A percentile compares a stretch with the other conserved stretches of the same genome.
Evolutionary conservation across 139 green algal species (phyloP).

Genomic region (Edaphochlamys debaryana): DNA sequence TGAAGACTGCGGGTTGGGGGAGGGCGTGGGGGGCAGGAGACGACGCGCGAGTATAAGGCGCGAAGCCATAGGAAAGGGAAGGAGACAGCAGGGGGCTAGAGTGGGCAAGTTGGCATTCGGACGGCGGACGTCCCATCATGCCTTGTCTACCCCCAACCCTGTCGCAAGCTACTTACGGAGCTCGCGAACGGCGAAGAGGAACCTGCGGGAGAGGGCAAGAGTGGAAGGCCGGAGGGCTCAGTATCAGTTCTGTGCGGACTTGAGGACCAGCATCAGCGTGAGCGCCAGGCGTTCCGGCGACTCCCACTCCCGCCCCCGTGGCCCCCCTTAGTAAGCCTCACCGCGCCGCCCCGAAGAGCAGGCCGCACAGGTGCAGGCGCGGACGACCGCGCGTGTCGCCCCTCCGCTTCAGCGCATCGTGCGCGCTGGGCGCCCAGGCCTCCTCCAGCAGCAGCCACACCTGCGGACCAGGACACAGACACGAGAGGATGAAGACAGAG

Average conservation of each 20-base stretch:
- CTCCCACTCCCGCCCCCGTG: not conserved
- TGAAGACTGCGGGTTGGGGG: too few relatives aligned
- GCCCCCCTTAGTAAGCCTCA: not conserved
- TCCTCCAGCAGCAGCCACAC: conserved; percentile 34
- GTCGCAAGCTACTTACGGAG: too few relatives aligned
- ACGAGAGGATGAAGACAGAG: too few relatives aligned
- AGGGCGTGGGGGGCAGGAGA: too few relatives aligned
- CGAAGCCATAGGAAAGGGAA: too few relatives aligned
- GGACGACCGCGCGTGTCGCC: not conserved
- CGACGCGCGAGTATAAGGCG: not conserved
- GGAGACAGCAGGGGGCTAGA: too few relatives aligned
- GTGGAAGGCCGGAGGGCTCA: too few relatives aligned
- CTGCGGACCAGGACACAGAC: not conserved
- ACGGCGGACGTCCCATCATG: too few relatives aligned
- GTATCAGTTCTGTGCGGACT: too few relatives aligned
- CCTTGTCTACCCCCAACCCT: too few relatives aligned
- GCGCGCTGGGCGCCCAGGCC: conserved; percentile 16
- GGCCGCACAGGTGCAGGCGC: conserved; percentile 23
- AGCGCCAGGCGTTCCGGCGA: not conserved
- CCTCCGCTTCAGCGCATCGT: not conserved
- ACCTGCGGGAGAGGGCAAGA: not conserved
- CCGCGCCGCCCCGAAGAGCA: conserved; percentile 17
- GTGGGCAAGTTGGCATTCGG: too few relatives aligned
- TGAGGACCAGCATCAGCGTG: too few relatives aligned
- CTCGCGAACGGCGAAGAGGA: not conserved